Base-by-base conservation (phyloP, 2,329 filamentous ascomycete species). In the Dryadomyces quercus-mongolicae region DNA sequence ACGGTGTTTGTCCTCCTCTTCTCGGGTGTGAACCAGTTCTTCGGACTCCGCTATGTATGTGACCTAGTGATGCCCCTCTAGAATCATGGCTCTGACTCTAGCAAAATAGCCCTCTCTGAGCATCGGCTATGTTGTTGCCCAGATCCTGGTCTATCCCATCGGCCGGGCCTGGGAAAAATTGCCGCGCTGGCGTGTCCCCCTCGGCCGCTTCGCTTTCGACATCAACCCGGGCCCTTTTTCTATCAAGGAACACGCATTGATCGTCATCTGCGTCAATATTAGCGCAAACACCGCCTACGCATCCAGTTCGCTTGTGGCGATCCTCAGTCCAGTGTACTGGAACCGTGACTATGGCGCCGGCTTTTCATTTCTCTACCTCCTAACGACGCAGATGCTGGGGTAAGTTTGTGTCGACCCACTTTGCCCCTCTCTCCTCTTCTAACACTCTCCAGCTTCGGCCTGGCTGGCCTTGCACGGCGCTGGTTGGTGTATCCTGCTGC, bases 171-270 rank as follows among this genome's bases (percentile, higher is more conserved):
- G 70, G 63, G 77, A 78, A 58, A 71, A 66, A 47, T 67, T 82
- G 45, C 78, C 78, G 0, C 74, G 78, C 57, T 67, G 62, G 52
- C 72, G 74, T 34, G 70, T 82, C 59, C 55, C 55, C 3, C 53
- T 57, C 15, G 55, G 55, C n/a, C 20, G 25, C 21, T 34, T 43
- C 1, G 75, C 68, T 2, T 61, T 77, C 20, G 73, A 71, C 12
- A 68, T 79, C 20, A 81, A 80, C 60, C 77, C 78, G 0, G 76
- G 77, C 0, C 74, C 71, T 2, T 82, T 82, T 62, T 75, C 75
- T 51, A 75, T 75, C 61, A 82, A 82, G 65, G 79, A 82, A 63
- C 78, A 82, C 61, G 72, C 78, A 68, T 64, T 81, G 52, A 75
- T 81, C 57, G 72, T 74, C 36, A 78, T 80, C 21, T 54, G 54